Evolutionary conservation across 306 rosid species (phyloP).

Genomic region (Citrullus amarus): DNA sequence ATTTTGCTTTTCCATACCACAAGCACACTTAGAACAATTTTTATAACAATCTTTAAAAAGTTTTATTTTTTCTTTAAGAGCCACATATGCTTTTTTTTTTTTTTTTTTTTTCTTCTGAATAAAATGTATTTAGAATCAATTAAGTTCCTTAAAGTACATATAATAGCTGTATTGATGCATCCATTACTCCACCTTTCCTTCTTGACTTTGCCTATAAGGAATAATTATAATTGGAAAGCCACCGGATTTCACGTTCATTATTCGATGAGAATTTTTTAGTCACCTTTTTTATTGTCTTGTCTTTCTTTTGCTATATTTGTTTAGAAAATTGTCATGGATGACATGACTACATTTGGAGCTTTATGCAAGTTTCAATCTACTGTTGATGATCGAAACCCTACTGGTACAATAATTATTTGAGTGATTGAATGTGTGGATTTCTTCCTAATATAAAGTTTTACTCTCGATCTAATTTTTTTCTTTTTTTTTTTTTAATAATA

Average conservation of each 20-base stretch:
- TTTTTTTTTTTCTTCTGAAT: neutral
- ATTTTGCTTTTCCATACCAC: neutral
- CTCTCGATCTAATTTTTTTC: too few species aligned
- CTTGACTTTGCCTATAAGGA: neutral
- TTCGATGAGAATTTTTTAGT: neutral
- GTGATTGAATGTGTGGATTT: neutral
- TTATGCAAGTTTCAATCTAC: neutral
- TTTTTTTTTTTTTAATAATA: too few species aligned
- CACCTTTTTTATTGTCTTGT: neutral
- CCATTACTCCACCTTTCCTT: neutral
- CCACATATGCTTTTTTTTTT: neutral
- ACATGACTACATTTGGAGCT: neutral
- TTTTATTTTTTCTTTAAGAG: neutral
- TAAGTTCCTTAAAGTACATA: neutral
- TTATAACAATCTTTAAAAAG: neutral
- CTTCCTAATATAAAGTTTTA: too few species aligned
- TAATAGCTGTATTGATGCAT: slow-evolving; percentile 10
- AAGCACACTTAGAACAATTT: neutral
- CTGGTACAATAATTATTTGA: neutral
- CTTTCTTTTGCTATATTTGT: neutral
- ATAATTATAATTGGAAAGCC: slow-evolving; percentile 6
- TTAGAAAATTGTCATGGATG: neutral
- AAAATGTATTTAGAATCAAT: neutral
- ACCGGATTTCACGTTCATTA: slow-evolving; percentile 4
- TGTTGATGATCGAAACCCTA: neutral